Base-by-base conservation (phyloP, 345 rosid genomes). In the Garcia nutans region DNA sequence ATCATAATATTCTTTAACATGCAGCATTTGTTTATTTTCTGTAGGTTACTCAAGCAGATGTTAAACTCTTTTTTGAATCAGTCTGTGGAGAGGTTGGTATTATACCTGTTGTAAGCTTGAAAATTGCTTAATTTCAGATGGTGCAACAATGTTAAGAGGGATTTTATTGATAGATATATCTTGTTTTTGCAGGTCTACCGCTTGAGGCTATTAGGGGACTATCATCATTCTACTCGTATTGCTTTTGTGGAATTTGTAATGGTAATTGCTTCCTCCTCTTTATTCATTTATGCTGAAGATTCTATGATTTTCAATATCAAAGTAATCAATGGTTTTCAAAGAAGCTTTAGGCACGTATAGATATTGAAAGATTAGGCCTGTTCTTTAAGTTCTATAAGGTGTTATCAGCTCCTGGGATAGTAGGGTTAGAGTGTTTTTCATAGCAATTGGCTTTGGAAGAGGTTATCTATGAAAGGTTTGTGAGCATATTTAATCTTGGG, bases 161-260 rank as follows among this genome's bases (percentile, higher is more conserved):
- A 58, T 75, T 80, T 59, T 61, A 52, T 75, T 57, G 22, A 47
- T 23, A 65, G 54, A 52, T 65, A 70, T 9, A 50, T 64, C 62
- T 71, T 86, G 45, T 65, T 67, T 37, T 65, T 74, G 52, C 82
- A 91, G 97, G 97, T 91, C 75, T 84, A 86, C 60, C 93, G 97
- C 57, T 76, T 91, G 85, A 89, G 97, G 91, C 76, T 91, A 61
- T 90, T 91, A 54, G 97, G 97, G 58, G 97, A 91, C 56, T 89
- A 88, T 81, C 93, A 91, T 63, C 93, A 91, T 78, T 88, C 92
- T 23, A 91, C 97, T 78, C 93, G 97, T 31, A 89, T 91, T 74
- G 97, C 97, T 79, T 91, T 91, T 78, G 97, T 91, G 60, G 97
- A 91, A 85, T 91, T 91, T 44, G 84, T 87, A 37, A 87, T 87